A percentile compares a stretch with the other conserved stretches of the same genome.
Evolutionary conservation across 2,329 filamentous ascomycete genomes (phyloP).

Genomic region (Atkinsonella hypoxylon): DNA sequence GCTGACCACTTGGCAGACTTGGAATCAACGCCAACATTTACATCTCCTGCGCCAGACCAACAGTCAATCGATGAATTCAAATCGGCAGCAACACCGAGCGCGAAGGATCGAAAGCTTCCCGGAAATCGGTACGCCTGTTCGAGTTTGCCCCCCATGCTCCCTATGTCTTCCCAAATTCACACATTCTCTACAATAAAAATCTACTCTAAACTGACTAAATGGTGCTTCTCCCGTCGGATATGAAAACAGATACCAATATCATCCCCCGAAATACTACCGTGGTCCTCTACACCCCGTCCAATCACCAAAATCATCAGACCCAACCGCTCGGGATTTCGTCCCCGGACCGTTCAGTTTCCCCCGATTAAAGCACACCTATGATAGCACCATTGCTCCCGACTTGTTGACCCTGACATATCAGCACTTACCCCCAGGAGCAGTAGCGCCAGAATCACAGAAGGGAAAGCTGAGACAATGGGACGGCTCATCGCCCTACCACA

Average conservation of each 20-base stretch:
- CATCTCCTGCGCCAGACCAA: conserved; percentile 27
- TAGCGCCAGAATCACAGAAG: conserved; percentile 28
- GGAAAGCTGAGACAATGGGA: conserved; percentile 77
- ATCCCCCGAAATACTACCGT: conserved; percentile 87
- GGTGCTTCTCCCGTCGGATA: neutral
- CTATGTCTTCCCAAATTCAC: conserved; percentile 22
- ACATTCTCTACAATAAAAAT: neutral
- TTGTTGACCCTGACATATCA: conserved; percentile 80
- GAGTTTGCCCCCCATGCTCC: neutral
- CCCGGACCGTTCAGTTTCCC: conserved; percentile 86
- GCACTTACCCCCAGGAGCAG: conserved; percentile 70
- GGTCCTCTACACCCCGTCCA: conserved; percentile 89
- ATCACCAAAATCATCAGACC: conserved; percentile 75
- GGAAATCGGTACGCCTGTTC: conserved; percentile 31
- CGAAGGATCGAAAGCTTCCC: conserved; percentile 28
- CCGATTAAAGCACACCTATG: conserved; percentile 80
- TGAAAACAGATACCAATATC: conserved; percentile 71
- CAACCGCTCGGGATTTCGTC: conserved; percentile 74
- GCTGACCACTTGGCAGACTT: conserved; percentile 32
- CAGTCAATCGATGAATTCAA: conserved; percentile 28
- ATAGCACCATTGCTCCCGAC: conserved; percentile 75
- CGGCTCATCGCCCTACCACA: conserved; percentile 84
- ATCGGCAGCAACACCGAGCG: conserved; percentile 22
- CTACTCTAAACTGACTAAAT: neutral
- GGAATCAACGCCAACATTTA: conserved; percentile 38